Conservation (phyloP, 805 yeast genomes). For the Saccharomycopsis oosterbeekiorum region DNA sequence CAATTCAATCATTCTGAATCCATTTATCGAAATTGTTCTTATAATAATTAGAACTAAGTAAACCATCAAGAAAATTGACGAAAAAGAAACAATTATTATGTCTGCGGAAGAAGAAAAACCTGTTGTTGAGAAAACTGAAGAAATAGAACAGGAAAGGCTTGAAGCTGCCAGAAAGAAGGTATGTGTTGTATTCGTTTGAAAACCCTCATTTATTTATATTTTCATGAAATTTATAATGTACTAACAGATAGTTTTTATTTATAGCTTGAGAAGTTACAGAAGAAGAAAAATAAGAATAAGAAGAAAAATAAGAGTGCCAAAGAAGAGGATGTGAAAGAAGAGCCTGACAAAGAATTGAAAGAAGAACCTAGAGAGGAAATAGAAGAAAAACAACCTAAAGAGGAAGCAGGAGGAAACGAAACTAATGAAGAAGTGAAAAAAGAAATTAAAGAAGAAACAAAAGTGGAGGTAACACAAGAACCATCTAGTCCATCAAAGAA, state of each 20-base stretch:
- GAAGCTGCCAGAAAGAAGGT: slow-evolving; percentile 67
- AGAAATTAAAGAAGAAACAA: not conserved
- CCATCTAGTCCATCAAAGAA: slow-evolving; percentile 27
- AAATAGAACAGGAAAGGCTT: slow-evolving; percentile 46
- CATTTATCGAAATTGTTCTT: not conserved
- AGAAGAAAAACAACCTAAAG: not conserved
- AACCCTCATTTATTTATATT: not conserved
- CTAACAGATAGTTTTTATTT: not conserved
- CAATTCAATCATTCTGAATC: not conserved
- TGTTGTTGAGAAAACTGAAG: slow-evolving; percentile 21
- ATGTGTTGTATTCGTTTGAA: slow-evolving; percentile 15
- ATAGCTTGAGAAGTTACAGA: slow-evolving; percentile 57
- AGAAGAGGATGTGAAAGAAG: slow-evolving; percentile 18
- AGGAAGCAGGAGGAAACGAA: not conserved
- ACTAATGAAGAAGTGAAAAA: slow-evolving; percentile 1
- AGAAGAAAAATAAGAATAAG: slow-evolving; percentile 38
- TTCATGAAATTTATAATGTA: not conserved
- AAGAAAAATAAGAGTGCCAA: slow-evolving; percentile 18
- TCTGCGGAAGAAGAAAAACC: slow-evolving; percentile 28
- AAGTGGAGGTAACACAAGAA: slow-evolving; percentile 15
- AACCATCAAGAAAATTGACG: not conserved
- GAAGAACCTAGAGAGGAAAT: slow-evolving; percentile 15
- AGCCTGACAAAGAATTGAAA: slow-evolving; percentile 9
- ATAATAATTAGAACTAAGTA: too few species aligned
- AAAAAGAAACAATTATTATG: slow-evolving; percentile 18